Evolutionary conservation across 163 green algal species (phyloP), one percentile per base, ranked within the genome.

Genomic region (Chloroidium sp.): DNA sequence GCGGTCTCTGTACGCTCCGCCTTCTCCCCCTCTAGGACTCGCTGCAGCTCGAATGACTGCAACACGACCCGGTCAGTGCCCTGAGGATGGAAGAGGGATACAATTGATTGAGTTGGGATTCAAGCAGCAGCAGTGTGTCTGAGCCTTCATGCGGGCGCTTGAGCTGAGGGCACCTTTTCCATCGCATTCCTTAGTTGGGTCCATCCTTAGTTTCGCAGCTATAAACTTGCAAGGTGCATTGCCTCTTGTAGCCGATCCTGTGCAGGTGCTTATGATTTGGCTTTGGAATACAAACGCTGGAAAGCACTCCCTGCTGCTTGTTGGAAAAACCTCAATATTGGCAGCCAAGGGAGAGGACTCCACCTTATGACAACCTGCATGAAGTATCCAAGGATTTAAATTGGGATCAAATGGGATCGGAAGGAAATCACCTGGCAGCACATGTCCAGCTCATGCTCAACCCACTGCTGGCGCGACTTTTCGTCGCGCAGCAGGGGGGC

Each of bases 11-110:
- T 87, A 6, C 92, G 90, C 84, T 86, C 85, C 62, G 91, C 93
- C 75, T 95, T 91, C 88, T 96, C 92, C 0, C 90, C 92, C 58
- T 97, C 93, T 62, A 95, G 84, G 69, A 96, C 87, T 76, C 91
- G 84, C 61, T 90, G 86, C 83, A 89, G 80, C 87, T 87, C 67
- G 10, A 72, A n/a, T 72, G 67, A n/a, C 67, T 72, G 67, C 67
- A 72, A 10, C 67, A 72, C 10, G 6, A 72, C 67, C 6, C 6
- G 67, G 10, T n/a, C 67, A 72, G 6, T n/a, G 67, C 67, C 67
- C 10, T 10, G 6, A 10, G 67, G 10, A 72, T 72, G 67, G 67
- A 6, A 72, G 10, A 72, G 67, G 67, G 67, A 72, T 6, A 72
- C 67, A 72, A 72, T n/a, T n/a, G 6, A 72, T 72, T 6, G 6